Conservation (phyloP, 306 rosid genomes). For the Myrica gale region DNA sequence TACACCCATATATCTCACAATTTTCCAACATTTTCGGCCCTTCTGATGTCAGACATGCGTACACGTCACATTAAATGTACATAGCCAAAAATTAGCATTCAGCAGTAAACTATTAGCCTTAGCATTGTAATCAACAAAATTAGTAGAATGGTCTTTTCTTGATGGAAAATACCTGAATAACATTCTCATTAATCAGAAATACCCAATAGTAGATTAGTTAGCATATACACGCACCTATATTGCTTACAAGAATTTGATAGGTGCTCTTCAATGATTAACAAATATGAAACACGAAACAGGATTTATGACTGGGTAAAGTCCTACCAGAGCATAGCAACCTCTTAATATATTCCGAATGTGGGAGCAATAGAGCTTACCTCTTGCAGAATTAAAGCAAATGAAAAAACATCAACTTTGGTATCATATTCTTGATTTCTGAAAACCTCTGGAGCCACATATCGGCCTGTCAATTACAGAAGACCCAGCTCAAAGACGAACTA, state of each 20-base stretch:
- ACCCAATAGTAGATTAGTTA: neutral
- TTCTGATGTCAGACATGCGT: too few species aligned
- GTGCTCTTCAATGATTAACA: slow-evolving; percentile 3
- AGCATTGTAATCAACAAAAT: too few species aligned
- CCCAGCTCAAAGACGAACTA: slow-evolving; percentile 26
- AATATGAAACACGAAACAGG: neutral
- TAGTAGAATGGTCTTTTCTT: too few species aligned
- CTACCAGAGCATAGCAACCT: neutral
- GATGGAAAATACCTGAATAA: too few species aligned
- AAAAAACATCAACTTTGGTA: slow-evolving; percentile 95
- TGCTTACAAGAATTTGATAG: slow-evolving; percentile 1
- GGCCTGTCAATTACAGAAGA: slow-evolving; percentile 51
- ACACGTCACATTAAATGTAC: too few species aligned
- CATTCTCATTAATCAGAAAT: neutral
- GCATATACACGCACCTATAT: neutral
- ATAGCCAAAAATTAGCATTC: too few species aligned
- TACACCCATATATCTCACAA: neutral
- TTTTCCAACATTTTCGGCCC: neutral
- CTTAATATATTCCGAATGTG: slow-evolving; percentile 7
- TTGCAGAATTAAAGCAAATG: slow-evolving; percentile 86
- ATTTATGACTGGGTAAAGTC: neutral
- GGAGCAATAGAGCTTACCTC: slow-evolving; percentile 56
- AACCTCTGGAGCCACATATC: slow-evolving; percentile 95
- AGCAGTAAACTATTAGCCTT: too few species aligned
- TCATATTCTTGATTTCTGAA: slow-evolving; percentile 69